Percentiles rank a stretch among this genome's conserved stretches.
These are phyloP conservation scores for Collybiopsis confluens DNA, from an alignment of 768 basidiomycete species.

Conservation along the genomic window DNA sequence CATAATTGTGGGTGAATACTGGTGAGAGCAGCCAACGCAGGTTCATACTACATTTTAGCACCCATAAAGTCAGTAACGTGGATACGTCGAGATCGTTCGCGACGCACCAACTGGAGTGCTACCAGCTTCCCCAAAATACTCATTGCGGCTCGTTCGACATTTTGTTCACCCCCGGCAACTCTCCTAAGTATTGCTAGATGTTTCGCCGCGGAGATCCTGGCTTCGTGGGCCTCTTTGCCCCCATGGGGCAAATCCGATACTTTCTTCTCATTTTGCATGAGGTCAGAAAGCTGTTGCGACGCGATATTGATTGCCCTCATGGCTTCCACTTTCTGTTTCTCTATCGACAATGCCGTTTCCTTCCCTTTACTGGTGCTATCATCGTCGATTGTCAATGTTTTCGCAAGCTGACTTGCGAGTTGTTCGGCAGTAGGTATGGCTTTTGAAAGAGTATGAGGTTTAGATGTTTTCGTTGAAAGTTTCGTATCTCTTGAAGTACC, in stretches of 20 bases:
- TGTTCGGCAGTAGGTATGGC: conserved; percentile 13
- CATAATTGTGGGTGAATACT: conserved; percentile 44
- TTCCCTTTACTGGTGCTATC: conserved; percentile 22
- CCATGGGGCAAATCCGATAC: conserved; percentile 26
- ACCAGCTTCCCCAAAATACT: conserved; percentile 67
- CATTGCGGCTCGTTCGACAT: conserved; percentile 71
- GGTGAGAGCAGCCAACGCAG: conserved; percentile 39
- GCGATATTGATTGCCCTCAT: conserved; percentile 67
- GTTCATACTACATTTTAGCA: conserved; percentile 48
- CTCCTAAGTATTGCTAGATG: conserved; percentile 45
- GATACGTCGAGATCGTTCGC: neutral
- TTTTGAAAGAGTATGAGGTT: neutral
- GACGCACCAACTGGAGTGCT: conserved; percentile 65
- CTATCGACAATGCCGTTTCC: conserved; percentile 23
- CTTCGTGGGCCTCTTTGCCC: conserved; percentile 26
- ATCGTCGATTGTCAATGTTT: conserved; percentile 23
- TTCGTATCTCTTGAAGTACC: neutral
- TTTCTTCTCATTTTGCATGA: conserved; percentile 57
- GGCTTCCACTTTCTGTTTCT: conserved; percentile 35
- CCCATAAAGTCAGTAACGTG: neutral
- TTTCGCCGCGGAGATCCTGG: conserved; percentile 35
- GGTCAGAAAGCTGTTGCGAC: conserved; percentile 49
- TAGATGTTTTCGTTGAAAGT: neutral
- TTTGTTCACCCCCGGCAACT: conserved; percentile 42
- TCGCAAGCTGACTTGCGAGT: conserved; percentile 25